phyloP scores from a whole-genome alignment of 1,284 basidiomycete species.

The Marasmius sp. region DNA sequence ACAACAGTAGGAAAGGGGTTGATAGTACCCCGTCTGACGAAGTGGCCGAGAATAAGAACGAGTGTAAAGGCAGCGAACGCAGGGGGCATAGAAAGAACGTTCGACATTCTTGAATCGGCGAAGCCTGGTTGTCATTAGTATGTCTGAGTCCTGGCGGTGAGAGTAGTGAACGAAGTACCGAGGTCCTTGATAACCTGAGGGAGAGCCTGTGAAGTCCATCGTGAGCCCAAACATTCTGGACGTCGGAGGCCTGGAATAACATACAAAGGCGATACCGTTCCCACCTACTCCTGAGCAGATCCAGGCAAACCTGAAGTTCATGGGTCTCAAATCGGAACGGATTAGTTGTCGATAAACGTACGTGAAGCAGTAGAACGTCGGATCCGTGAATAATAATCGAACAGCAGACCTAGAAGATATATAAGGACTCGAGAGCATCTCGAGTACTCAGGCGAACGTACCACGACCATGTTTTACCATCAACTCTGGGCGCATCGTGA shows the following conservation, averaged over 20 bases:
- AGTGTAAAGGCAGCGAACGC: slow-evolving; percentile 9
- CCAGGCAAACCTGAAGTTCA: slow-evolving; percentile 4
- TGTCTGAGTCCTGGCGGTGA: background rate
- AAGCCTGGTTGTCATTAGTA: slow-evolving; percentile 2
- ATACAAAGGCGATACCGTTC: slow-evolving; percentile 16
- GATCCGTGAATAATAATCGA: slow-evolving; percentile 14
- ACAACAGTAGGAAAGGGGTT: slow-evolving; percentile 12
- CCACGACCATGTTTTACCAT: slow-evolving; percentile 16
- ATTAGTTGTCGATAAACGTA: background rate
- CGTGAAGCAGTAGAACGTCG: slow-evolving; percentile 19
- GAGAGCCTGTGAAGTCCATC: background rate
- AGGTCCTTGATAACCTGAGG: slow-evolving; percentile 22
- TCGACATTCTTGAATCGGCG: slow-evolving; percentile 13
- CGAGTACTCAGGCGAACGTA: background rate
- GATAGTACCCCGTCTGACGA: slow-evolving; percentile 4
- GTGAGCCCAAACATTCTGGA: background rate
- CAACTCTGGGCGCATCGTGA: slow-evolving; percentile 15
- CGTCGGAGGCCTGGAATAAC: background rate
- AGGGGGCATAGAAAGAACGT: slow-evolving; percentile 13
- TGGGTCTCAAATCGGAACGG: background rate
- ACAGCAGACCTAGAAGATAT: slow-evolving; percentile 3
- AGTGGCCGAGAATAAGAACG: slow-evolving; percentile 5
- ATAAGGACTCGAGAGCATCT: background rate
- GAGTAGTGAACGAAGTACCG: slow-evolving; percentile 7
- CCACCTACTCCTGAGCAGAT: slow-evolving; percentile 20